These are phyloP conservation scores for Rhizopus stolonifer DNA, from an alignment of 371 early-diverging fungal genomes.

Conservation along the genomic window DNA sequence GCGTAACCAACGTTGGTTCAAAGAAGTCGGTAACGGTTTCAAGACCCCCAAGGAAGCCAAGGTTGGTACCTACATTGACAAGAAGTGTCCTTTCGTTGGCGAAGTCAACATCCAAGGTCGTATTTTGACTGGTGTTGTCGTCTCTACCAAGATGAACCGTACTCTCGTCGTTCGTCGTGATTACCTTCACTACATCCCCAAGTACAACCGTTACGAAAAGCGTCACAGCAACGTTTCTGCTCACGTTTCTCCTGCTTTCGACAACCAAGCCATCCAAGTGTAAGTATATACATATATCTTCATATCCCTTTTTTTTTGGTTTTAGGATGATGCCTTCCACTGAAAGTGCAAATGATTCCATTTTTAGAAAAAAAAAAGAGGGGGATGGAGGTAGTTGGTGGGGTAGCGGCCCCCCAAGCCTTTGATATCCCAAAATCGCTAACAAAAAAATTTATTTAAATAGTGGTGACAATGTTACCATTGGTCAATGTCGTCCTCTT, in stretches of 20 bases:
- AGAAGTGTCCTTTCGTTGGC: constrained; percentile 99
- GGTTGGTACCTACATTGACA: constrained; percentile 97
- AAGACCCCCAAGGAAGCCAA: constrained; percentile 99
- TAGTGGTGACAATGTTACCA: constrained; percentile 94
- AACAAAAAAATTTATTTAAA: constrained; percentile 10
- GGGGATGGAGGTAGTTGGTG: constrained; percentile 61
- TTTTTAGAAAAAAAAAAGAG: too few species aligned
- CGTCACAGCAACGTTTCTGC: constrained; percentile 99
- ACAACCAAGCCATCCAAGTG: constrained; percentile 78
- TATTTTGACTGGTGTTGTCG: constrained; percentile 96
- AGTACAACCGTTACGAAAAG: constrained; percentile 99
- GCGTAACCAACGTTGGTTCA: constrained; percentile 91
- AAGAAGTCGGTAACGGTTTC: constrained; percentile 99
- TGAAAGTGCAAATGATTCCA: too few species aligned
- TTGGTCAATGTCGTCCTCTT: constrained; percentile 98
- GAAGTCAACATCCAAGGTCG: constrained; percentile 98
- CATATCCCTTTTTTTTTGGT: too few species aligned
- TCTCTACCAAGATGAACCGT: constrained; percentile 99
- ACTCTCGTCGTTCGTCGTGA: constrained; percentile 98
- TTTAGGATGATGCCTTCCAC: too few species aligned
- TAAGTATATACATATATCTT: constrained; percentile 28
- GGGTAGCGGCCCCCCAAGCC: constrained; percentile 64
- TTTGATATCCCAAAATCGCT: constrained; percentile 40
- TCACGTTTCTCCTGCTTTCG: constrained; percentile 98
- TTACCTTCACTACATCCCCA: constrained; percentile 99